Conservation (phyloP, 148 eudicot species). For the Vaccinium macrocarpon region DNA sequence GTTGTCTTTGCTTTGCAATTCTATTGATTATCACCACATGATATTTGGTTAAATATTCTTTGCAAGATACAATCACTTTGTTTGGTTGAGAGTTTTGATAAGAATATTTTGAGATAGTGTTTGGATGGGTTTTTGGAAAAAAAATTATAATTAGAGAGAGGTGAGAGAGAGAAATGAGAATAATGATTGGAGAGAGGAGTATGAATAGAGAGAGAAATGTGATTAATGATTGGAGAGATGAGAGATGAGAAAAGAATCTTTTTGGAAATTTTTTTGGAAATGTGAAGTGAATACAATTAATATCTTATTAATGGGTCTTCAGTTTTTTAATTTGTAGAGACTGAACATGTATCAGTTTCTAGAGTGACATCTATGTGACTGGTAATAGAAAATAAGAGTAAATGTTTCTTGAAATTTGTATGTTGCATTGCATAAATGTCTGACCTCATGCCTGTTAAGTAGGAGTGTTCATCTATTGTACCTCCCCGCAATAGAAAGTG, state of each 20-base stretch:
- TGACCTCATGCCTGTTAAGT: not conserved
- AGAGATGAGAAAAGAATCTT: too few relatives aligned
- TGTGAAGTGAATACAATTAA: too few relatives aligned
- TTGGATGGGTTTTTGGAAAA: too few relatives aligned
- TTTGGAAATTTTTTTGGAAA: too few relatives aligned
- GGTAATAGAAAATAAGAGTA: not conserved
- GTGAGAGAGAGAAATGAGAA: too few relatives aligned
- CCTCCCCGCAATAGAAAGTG: not conserved
- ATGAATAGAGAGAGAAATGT: too few relatives aligned
- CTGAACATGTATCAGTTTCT: not conserved
- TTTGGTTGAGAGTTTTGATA: too few relatives aligned
- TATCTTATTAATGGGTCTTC: not conserved
- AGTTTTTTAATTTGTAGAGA: not conserved
- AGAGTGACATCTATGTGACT: not conserved
- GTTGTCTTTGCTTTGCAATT: slow-evolving; percentile 12
- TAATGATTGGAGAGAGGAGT: too few relatives aligned
- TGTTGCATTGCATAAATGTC: not conserved
- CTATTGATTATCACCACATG: not conserved
- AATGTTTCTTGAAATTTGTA: not conserved
- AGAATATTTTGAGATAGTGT: too few relatives aligned
- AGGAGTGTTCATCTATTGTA: too few relatives aligned
- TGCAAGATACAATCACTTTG: not conserved
- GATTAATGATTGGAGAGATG: too few relatives aligned
- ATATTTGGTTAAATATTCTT: not conserved
- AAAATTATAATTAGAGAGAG: too few relatives aligned